Base-by-base conservation (phyloP, 2,329 filamentous ascomycete genomes). In the Neofusicoccum ribis region DNA sequence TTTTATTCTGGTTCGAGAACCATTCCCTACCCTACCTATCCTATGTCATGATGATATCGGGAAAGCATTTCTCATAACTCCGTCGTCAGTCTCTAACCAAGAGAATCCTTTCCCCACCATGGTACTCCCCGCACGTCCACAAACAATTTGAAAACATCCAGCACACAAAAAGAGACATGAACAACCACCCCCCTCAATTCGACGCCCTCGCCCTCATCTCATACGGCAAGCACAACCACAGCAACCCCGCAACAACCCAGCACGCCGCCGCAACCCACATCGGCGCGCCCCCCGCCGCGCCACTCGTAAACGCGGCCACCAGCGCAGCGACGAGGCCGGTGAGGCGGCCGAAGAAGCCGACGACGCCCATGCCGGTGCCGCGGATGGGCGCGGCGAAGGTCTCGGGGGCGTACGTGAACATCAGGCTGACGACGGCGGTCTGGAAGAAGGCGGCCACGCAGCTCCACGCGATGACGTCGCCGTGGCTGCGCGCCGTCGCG, bases 321-420 rank as follows among this genome's bases (percentile, higher is more conserved):
- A 92, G 81, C 0, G 90, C 89, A 0, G 89, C 90, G 70, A 88
- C 81, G 14, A 92, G 79, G 9, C 90, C 90, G 8, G 85, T 85
- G 44, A 89, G 73, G 44, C 90, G 82, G 74, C 91, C 92, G 66
- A 91, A 76, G 72, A 90, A 90, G 73, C 87, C 90, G 31, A 87
- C 86, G 54, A 92, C 88, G 43, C 90, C 90, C 0, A 87, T 89
- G 5, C 89, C 90, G 0, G 89, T 90, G 5, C 89, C 90, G 34
- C 90, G 81, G 27, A 89, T 86, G 0, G 89, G 88, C 0, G 89
- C 88, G 0, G 90, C 89, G 76, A 92, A 92, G 31, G 91, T 86
- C 72, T 92, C 90, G 0, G 90, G 89, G 0, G 90, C 92, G 73
- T 91, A 92, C 7, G 89, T 88, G 73, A 91, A 92, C 1, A 93